These are phyloP conservation scores for Wickerhamomyces pijperi DNA, from an alignment of 805 yeast genomes.

Conservation along the genomic window DNA sequence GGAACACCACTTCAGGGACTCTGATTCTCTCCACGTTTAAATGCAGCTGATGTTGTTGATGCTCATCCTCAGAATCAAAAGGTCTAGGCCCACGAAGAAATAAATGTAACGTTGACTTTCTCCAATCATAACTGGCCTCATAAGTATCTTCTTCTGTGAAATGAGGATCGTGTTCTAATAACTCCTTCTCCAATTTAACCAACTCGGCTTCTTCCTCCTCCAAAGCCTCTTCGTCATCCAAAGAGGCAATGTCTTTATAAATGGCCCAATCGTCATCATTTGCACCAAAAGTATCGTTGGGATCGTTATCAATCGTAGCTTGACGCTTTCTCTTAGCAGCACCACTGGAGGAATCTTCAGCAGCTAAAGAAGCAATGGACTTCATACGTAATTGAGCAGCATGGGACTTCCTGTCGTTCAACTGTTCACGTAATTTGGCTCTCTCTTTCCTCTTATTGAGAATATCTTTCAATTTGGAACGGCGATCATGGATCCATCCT, in stretches of 20 bases:
- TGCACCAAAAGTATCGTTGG: constrained; percentile 89
- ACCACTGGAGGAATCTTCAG: constrained; percentile 37
- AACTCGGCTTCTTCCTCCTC: constrained; percentile 61
- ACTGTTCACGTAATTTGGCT: constrained; percentile 58
- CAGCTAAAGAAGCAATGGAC: constrained; percentile 75
- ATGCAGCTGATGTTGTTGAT: constrained; percentile 84
- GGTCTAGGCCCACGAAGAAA: constrained; percentile 87
- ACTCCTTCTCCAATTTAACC: constrained; percentile 55
- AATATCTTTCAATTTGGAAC: constrained; percentile 47
- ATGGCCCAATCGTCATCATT: constrained; percentile 94
- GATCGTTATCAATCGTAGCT: constrained; percentile 77
- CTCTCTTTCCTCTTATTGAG: constrained; percentile 58
- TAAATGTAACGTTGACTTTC: constrained; percentile 64
- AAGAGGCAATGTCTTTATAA: constrained; percentile 71
- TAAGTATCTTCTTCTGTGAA: constrained; percentile 80
- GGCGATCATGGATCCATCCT: constrained; percentile 71
- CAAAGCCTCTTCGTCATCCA: constrained; percentile 67
- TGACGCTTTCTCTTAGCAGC: constrained; percentile 33
- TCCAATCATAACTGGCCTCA: constrained; percentile 80
- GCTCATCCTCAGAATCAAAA: constrained; percentile 70
- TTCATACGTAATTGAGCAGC: constrained; percentile 93
- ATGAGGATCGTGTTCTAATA: constrained; percentile 73
- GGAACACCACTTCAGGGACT: constrained; percentile 85
- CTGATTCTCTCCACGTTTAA: constrained; percentile 83
- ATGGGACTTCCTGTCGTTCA: constrained; percentile 78